phyloP scores from a whole-genome alignment of 768 basidiomycete genomes.

The Tricholoma sp. region DNA sequence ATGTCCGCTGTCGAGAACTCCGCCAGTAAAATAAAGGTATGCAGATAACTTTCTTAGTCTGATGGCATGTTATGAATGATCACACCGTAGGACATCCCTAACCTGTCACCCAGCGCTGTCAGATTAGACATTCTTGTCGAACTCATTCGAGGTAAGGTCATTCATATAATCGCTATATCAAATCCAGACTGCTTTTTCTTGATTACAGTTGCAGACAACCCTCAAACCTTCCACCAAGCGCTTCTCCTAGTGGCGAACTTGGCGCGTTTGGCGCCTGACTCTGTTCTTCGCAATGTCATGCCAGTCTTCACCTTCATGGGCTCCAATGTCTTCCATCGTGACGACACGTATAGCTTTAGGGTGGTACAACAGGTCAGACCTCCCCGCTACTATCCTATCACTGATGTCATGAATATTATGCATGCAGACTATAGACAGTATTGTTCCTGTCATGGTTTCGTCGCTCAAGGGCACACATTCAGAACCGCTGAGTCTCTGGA shows the following conservation, averaged over 20 bases:
- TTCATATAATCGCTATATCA: neutral
- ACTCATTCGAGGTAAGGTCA: conserved; percentile 64
- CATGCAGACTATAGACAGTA: conserved; percentile 85
- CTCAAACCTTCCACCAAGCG: conserved; percentile 93
- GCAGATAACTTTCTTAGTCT: conserved; percentile 10
- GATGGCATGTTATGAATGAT: neutral
- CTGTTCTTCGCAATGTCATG: conserved; percentile 93
- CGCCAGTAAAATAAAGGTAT: conserved; percentile 51
- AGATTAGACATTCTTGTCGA: conserved; percentile 85
- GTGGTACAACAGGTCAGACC: conserved; percentile 81
- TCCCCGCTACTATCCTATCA: neutral
- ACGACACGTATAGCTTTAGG: conserved; percentile 92
- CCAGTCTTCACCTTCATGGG: conserved; percentile 99
- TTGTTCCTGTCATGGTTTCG: conserved; percentile 88
- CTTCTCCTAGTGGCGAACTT: conserved; percentile 82
- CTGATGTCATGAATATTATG: neutral
- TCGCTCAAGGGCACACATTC: conserved; percentile 61
- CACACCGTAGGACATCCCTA: conserved; percentile 43
- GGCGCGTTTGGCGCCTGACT: conserved; percentile 80
- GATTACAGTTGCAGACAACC: conserved; percentile 72
- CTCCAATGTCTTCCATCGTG: conserved; percentile 94
- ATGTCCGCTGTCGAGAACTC: conserved; percentile 75
- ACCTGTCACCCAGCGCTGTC: conserved; percentile 51
- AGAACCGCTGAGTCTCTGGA: conserved; percentile 53
- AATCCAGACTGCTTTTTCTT: neutral